Evolutionary conservation across 1,139 yeast species (phyloP).

Genomic region (Candida pseudoviswanathii): DNA sequence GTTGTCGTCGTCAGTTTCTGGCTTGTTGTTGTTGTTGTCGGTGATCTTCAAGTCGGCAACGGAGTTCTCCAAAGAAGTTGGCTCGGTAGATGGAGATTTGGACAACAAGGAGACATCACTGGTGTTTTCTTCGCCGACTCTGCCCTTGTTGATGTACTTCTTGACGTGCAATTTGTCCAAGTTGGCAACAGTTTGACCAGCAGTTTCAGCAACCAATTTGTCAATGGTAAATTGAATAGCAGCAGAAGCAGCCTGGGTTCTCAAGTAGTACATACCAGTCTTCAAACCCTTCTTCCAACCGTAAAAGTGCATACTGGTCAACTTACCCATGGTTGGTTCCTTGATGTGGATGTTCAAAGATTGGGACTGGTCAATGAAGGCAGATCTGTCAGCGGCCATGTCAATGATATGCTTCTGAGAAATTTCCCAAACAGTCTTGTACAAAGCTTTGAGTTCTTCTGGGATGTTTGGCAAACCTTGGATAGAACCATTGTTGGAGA

Average conservation of each 20-base stretch:
- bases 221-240: slow-evolving; percentile 65
- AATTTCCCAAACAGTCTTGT: slow-evolving; percentile 65
- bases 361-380: slow-evolving; percentile 62
- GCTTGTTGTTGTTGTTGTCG: slow-evolving; percentile 17
- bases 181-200: slow-evolving; percentile 54
- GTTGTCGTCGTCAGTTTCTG: slow-evolving; percentile 22
- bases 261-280: slow-evolving; percentile 64
- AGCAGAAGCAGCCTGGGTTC: slow-evolving; percentile 65
- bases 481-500: slow-evolving; percentile 56
- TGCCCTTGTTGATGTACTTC: slow-evolving; percentile 40
- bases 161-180: slow-evolving; percentile 60
- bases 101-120: slow-evolving; percentile 30
- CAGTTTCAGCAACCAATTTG: slow-evolving; percentile 37
- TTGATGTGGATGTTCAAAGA: slow-evolving; percentile 58
- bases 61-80: slow-evolving; percentile 52
- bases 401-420: slow-evolving; percentile 58
- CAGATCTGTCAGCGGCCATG: slow-evolving; percentile 64
- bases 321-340: slow-evolving; percentile 59
- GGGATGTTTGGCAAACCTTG: slow-evolving; percentile 55
- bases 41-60: slow-evolving; percentile 46
- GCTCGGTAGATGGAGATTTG: slow-evolving; percentile 46
- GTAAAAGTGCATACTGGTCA: slow-evolving; percentile 62
- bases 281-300: slow-evolving; percentile 66
- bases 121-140: slow-evolving; percentile 19
- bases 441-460: slow-evolving; percentile 50